phyloP scores from a whole-genome alignment of 805 yeast species.

The Yarrowia yakushimensis region DNA sequence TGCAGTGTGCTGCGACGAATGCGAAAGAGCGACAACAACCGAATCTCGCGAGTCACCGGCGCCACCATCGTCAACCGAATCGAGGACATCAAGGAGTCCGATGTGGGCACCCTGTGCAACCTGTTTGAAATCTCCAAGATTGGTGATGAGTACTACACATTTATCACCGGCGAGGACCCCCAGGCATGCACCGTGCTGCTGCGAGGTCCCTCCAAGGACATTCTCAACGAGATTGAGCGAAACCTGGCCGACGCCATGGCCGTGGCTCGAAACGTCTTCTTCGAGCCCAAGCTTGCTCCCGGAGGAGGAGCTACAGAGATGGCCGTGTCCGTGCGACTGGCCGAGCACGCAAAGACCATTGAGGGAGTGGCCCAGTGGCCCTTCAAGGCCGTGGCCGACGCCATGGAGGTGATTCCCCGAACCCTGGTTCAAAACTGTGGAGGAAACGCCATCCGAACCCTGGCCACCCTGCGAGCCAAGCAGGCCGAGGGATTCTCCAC shows the following conservation, averaged over 20 bases:
- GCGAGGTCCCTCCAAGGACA: conserved; percentile 96
- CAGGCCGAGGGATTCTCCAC: conserved; percentile 88
- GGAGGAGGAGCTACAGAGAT: conserved; percentile 99
- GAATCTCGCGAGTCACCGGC: conserved; percentile 96
- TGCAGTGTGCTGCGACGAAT: conserved; percentile 91
- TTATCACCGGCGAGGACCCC: conserved; percentile 70
- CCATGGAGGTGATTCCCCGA: conserved; percentile 97
- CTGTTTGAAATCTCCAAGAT: conserved; percentile 88
- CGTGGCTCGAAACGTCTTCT: conserved; percentile 89
- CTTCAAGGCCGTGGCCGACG: conserved; percentile 97
- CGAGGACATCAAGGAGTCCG: conserved; percentile 88
- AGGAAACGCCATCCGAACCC: conserved; percentile 85
- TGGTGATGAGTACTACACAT: conserved; percentile 96
- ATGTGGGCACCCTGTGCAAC: conserved; percentile 86
- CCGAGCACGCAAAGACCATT: conserved; percentile 85
- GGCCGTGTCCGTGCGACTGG: conserved; percentile 87
- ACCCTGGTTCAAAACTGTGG: conserved; percentile 97
- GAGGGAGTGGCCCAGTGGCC: conserved; percentile 99
- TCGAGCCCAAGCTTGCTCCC: conserved; percentile 92
- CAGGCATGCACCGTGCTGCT: conserved; percentile 89
- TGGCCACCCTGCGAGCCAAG: conserved; percentile 90
- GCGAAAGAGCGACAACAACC: conserved; percentile 90
- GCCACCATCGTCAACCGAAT: conserved; percentile 95
- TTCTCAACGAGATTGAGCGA: conserved; percentile 92
- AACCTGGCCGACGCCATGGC: conserved; percentile 98